Percentiles rank a stretch among this genome's conserved stretches.
Conservation (phyloP, 2,329 filamentous ascomycete genomes). For the Xylaria sp. region DNA sequence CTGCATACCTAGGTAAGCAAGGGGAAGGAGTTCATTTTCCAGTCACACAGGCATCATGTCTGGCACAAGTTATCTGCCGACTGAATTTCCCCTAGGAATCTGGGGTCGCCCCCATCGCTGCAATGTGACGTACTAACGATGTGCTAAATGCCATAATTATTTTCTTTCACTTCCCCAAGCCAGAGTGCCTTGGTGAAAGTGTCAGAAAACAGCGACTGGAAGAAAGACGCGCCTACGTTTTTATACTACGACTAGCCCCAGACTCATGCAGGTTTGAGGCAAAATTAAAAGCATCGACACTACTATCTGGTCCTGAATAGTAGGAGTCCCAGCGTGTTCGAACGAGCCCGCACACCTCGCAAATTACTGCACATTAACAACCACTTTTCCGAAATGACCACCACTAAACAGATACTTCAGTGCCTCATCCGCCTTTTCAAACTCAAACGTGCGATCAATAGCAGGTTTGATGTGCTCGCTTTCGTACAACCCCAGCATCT, state of each 20-base stretch:
- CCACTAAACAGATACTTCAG: conserved; percentile 64
- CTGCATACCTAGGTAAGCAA: conserved; percentile 22
- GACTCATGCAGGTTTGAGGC: no score
- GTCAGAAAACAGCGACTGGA: neutral
- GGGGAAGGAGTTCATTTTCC: conserved; percentile 11
- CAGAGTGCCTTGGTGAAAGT: neutral
- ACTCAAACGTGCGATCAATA: conserved; percentile 59
- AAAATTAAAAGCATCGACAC: no score
- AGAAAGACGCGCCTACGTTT: neutral
- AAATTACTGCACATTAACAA: conserved; percentile 54
- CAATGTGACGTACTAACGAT: neutral
- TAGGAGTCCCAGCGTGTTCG: no score
- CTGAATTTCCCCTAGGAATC: conserved; percentile 13
- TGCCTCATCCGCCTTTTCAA: conserved; percentile 61
- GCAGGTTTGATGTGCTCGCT: conserved; percentile 59
- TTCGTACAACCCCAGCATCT: conserved; percentile 63
- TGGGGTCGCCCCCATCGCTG: neutral
- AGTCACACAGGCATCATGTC: neutral
- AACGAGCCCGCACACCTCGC: no score
- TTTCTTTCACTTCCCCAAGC: neutral
- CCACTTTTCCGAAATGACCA: conserved; percentile 68
- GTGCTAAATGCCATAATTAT: neutral
- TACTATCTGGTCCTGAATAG: no score
- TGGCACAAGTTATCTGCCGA: conserved; percentile 13
- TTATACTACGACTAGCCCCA: no score